These are phyloP conservation scores for Sugiyamaella chiloensis DNA, from an alignment of 805 yeast genomes.

Conservation along the genomic window DNA sequence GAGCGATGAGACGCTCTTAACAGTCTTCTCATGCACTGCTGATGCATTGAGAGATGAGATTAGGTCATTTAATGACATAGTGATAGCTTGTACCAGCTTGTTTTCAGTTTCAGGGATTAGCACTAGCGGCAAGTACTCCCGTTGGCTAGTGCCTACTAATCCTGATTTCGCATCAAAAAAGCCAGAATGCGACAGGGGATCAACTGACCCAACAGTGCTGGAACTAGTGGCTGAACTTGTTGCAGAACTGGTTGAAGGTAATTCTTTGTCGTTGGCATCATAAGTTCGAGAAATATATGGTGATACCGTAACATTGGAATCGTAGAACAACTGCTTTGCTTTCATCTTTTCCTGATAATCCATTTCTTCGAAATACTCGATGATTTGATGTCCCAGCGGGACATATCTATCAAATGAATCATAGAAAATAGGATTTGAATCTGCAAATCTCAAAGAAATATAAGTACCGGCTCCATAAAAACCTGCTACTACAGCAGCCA, in stretches of 20 bases:
- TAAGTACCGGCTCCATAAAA: slow-evolving; percentile 10
- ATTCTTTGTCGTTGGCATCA: slow-evolving; percentile 4
- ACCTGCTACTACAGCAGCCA: background rate
- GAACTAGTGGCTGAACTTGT: background rate
- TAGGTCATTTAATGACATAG: slow-evolving; percentile 29
- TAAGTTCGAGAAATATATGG: slow-evolving; percentile 20
- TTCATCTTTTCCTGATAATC: slow-evolving; percentile 12
- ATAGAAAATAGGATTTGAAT: slow-evolving; percentile 3
- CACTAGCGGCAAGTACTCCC: slow-evolving; percentile 29
- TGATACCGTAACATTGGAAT: slow-evolving; percentile 6
- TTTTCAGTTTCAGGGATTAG: slow-evolving; percentile 27
- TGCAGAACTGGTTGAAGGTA: slow-evolving; percentile 8
- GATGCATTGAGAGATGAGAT: slow-evolving; percentile 27
- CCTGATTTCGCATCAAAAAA: slow-evolving; percentile 29
- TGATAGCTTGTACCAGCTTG: slow-evolving; percentile 22
- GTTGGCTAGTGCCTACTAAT: slow-evolving; percentile 20
- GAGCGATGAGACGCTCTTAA: slow-evolving; percentile 17
- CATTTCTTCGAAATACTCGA: slow-evolving; percentile 24
- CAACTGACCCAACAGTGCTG: slow-evolving; percentile 14
- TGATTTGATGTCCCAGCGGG: slow-evolving; percentile 20
- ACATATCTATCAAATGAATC: slow-evolving; percentile 16
- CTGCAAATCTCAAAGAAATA: slow-evolving; percentile 6
- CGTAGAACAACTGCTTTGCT: slow-evolving; percentile 15
- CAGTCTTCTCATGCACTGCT: slow-evolving; percentile 25
- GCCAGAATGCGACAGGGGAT: slow-evolving; percentile 21